A percentile compares a stretch with the other conserved stretches of the same genome.
Evolutionary conservation across 257 asterid species (phyloP).

Genomic region (Capsicum baccatum): DNA sequence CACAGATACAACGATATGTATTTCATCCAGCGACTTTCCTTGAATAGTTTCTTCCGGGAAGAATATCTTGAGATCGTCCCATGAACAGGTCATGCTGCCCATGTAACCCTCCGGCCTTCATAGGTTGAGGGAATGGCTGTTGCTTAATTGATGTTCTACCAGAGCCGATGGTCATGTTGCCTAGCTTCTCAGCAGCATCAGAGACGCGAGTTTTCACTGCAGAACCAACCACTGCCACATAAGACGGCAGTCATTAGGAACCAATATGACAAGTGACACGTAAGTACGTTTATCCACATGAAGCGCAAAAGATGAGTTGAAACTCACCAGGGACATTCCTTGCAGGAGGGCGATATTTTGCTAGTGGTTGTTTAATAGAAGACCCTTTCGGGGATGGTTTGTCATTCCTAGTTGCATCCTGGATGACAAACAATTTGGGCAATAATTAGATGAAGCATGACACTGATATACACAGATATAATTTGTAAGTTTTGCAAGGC

Average conservation of each 20-base stretch:
- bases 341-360: constrained; percentile 75
- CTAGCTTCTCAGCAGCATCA: constrained; percentile 63
- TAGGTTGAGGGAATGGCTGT: constrained; percentile 56
- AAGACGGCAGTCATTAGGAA: background rate
- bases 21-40: constrained; percentile 73
- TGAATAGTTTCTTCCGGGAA: constrained; percentile 57
- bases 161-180: constrained; percentile 59
- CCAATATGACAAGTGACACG: background rate
- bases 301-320: background rate
- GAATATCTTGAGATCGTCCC: constrained; percentile 58
- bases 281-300: background rate
- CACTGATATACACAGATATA: background rate
- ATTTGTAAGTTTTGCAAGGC: background rate
- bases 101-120: constrained; percentile 92
- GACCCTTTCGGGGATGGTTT: constrained; percentile 51
- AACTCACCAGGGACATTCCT: constrained; percentile 61
- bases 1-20: background rate
- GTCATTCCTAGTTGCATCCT: constrained; percentile 54
- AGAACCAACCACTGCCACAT: constrained; percentile 46
- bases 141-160: constrained; percentile 52
- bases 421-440: constrained; percentile 19
- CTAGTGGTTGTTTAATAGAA: constrained; percentile 70
- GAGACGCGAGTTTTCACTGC: constrained; percentile 49
- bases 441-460: background rate
- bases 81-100: constrained; percentile 51